Evolutionary conservation across 306 rosid species (phyloP).

Genomic region (Vigna radiata): DNA sequence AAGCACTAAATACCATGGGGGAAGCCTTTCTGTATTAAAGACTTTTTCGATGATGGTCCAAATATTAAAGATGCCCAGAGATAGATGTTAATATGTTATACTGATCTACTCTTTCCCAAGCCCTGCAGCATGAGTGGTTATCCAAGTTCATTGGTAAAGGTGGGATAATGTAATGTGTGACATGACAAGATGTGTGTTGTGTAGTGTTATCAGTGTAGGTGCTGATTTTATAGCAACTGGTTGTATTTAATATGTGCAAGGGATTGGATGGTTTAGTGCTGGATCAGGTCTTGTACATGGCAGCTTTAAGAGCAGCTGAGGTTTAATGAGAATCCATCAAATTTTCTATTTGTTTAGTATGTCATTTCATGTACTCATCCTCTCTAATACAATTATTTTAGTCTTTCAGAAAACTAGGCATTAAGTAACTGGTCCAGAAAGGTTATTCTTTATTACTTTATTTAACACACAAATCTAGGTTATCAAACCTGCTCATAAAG

Average conservation of each 20-base stretch:
- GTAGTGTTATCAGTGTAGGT: neutral
- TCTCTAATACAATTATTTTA: neutral
- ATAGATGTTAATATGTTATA: too few species aligned
- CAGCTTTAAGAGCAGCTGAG: neutral
- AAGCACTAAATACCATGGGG: too few species aligned
- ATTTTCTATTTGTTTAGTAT: neutral
- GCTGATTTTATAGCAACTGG: neutral
- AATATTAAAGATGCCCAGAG: too few species aligned
- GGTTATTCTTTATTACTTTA: neutral
- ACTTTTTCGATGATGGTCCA: too few species aligned
- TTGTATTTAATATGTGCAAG: neutral
- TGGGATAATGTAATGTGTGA: too few species aligned
- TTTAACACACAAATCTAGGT: neutral
- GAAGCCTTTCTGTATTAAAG: too few species aligned
- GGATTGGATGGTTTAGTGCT: neutral
- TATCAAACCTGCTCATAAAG: constrained; percentile 76
- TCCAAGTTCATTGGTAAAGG: too few species aligned
- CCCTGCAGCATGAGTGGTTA: too few species aligned
- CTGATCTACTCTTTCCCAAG: too few species aligned
- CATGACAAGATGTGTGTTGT: neutral
- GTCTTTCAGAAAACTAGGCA: neutral
- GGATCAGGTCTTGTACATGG: neutral
- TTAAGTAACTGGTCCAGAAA: constrained; percentile 17
- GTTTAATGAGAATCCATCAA: neutral
- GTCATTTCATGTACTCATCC: neutral